phyloP scores from a whole-genome alignment of 176 grass and related monocot genomes.

The Eleusine coracana region DNA sequence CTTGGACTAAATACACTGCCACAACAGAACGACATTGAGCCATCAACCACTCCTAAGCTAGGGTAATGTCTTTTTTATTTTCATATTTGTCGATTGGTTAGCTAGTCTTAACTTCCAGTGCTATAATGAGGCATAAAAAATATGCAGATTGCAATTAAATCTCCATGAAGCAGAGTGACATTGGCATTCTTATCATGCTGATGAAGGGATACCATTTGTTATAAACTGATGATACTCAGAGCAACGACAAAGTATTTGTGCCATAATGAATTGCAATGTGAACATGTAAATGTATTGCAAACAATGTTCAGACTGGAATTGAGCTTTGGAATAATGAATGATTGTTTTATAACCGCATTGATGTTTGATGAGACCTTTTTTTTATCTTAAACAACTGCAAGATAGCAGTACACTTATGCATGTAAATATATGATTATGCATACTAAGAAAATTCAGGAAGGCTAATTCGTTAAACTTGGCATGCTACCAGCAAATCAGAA shows the following conservation, averaged over 20 bases:
- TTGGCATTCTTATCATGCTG: not conserved
- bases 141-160: constrained; percentile 51
- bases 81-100: constrained; percentile 18
- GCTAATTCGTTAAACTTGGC: not conserved
- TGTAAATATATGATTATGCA: not conserved
- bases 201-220: constrained; percentile 31
- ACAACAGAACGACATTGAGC: constrained; percentile 28
- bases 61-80: constrained; percentile 39
- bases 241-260: constrained; percentile 27
- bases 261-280: constrained; percentile 13
- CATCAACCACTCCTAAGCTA: constrained; percentile 55
- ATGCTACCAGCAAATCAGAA: not conserved
- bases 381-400: not conserved
- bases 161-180: constrained; percentile 43
- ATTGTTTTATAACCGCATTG: constrained; percentile 8
- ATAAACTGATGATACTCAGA: constrained; percentile 41
- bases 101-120: constrained; percentile 19
- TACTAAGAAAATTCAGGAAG: not conserved
- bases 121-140: constrained; percentile 33
- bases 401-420: constrained; percentile 5
- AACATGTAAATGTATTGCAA: constrained; percentile 41
- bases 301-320: constrained; percentile 31
- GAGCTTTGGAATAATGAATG: constrained; percentile 10
- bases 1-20: constrained; percentile 64
- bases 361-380: constrained; percentile 18